Evolutionary conservation across 306 rosid species (phyloP).

Genomic region (Sesbania bispinosa): DNA sequence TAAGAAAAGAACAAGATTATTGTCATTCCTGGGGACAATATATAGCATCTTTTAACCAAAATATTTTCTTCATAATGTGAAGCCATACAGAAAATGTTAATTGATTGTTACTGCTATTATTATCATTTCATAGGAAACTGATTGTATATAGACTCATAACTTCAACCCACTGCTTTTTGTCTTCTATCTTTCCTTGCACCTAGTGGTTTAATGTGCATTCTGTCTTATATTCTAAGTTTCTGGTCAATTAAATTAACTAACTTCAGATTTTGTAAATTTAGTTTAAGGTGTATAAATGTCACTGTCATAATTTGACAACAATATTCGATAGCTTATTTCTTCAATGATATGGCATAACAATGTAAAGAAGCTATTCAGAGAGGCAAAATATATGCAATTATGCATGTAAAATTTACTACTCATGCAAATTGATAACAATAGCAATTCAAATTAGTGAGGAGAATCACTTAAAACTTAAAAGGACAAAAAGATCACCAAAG

Average conservation of each 20-base stretch:
- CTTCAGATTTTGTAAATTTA: not conserved
- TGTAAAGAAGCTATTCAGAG: not conserved
- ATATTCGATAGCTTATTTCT: not conserved
- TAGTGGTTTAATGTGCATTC: not conserved
- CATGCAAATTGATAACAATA: not conserved
- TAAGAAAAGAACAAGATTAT: slow-evolving; percentile 8
- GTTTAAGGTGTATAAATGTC: not conserved
- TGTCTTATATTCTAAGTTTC: slow-evolving; percentile 13
- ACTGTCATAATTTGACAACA: not conserved
- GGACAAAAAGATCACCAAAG: not conserved
- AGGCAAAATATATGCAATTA: slow-evolving; percentile 9
- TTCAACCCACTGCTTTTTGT: not conserved
- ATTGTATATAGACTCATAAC: not conserved
- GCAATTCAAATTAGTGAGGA: not conserved
- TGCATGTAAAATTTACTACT: not conserved
- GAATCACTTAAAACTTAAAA: not conserved
- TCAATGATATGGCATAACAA: not conserved
- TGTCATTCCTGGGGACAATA: not conserved
- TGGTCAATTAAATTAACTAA: not conserved
- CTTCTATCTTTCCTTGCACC: not conserved
- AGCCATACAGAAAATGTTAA: not conserved
- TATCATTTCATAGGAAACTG: slow-evolving; percentile 8
- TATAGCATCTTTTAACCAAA: not conserved
- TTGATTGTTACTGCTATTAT: not conserved
- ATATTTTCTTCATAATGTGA: not conserved